These are phyloP conservation scores for Lagenaria siceraria DNA, from an alignment of 306 rosid genomes.

Conservation along the genomic window DNA sequence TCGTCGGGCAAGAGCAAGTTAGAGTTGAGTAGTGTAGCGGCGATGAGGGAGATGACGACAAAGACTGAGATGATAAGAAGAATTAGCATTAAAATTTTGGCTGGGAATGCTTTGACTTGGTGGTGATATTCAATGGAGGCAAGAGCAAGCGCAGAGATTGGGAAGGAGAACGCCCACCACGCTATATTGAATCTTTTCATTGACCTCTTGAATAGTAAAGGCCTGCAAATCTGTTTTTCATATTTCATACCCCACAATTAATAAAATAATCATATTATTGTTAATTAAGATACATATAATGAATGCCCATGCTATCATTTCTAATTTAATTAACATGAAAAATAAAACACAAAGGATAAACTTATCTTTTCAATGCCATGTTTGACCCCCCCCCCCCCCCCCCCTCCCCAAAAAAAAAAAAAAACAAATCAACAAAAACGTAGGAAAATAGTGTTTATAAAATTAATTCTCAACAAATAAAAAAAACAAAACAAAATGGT, in stretches of 20 bases:
- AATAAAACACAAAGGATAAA: too few relatives aligned
- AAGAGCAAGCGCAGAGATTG: slow-evolving; percentile 22
- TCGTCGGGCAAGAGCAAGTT: neutral
- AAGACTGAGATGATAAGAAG: neutral
- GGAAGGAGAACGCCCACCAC: slow-evolving; percentile 13
- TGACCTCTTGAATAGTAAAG: slow-evolving; percentile 1
- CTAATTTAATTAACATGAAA: too few relatives aligned
- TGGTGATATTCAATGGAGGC: slow-evolving; percentile 20
- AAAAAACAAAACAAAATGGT: too few relatives aligned
- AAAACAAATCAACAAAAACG: too few relatives aligned
- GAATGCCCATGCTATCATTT: too few relatives aligned
- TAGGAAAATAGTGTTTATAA: too few relatives aligned
- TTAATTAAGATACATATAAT: too few relatives aligned
- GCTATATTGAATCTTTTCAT: slow-evolving; percentile 11
- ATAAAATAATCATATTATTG: too few relatives aligned
- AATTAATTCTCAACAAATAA: too few relatives aligned
- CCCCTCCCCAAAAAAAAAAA: too few relatives aligned
- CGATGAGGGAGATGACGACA: neutral
- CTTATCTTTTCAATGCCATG: too few relatives aligned
- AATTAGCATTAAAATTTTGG: neutral
- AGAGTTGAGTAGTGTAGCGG: neutral
- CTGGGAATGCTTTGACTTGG: neutral
- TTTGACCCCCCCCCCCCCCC: too few relatives aligned
- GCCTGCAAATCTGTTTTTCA: slow-evolving; percentile 4
- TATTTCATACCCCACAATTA: neutral